These are phyloP conservation scores for Magnusiomyces paraingens DNA, from an alignment of 1,139 yeast species.

Conservation along the genomic window DNA sequence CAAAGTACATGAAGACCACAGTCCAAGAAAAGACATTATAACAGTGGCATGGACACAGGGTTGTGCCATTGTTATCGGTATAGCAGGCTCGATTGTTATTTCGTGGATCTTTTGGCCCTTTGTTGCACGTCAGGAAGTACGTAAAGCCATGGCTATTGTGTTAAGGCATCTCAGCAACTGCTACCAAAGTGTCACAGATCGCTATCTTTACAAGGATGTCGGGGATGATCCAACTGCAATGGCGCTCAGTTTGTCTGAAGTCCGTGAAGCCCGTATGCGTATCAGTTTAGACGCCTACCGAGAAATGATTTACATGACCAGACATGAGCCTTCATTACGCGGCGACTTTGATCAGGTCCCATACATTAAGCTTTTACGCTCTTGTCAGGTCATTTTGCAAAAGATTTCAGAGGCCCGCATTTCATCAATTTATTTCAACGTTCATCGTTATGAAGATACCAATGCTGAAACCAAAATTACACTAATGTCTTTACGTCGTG, in stretches of 20 bases:
- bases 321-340: constrained; percentile 35
- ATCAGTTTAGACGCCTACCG: constrained; percentile 36
- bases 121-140: constrained; percentile 40
- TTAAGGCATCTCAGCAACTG: constrained; percentile 41
- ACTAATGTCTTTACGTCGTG: constrained; percentile 40
- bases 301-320: constrained; percentile 35
- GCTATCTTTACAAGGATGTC: constrained; percentile 43
- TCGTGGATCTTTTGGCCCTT: constrained; percentile 48
- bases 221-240: constrained; percentile 42
- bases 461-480: constrained; percentile 35
- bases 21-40: constrained; percentile 14
- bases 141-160: constrained; percentile 37
- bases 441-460: constrained; percentile 37
- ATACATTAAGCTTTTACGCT: constrained; percentile 30
- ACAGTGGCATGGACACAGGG: constrained; percentile 38
- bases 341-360: constrained; percentile 25
- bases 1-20: neutral
- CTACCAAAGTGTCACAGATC: constrained; percentile 43
- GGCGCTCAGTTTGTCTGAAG: constrained; percentile 39
- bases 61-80: constrained; percentile 37
- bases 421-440: constrained; percentile 42
- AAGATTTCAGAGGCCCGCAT: constrained; percentile 44
- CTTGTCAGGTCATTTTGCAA: constrained; percentile 39
- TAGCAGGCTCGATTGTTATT: constrained; percentile 35
- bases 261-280: constrained; percentile 44